These are phyloP conservation scores for Castanea crenata DNA, from an alignment of 306 rosid genomes.

Conservation along the genomic window DNA sequence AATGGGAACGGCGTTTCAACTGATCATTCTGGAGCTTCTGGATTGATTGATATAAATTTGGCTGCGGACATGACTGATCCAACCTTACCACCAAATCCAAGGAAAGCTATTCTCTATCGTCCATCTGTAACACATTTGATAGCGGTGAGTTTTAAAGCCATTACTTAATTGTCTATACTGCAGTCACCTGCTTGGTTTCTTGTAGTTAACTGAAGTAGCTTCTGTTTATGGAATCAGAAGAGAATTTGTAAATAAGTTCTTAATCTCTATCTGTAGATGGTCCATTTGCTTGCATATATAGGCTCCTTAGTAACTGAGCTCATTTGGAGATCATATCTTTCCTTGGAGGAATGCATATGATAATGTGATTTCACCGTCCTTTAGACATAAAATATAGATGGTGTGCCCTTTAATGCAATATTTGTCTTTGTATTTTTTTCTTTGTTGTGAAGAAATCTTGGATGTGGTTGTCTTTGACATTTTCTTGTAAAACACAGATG, in stretches of 20 bases:
- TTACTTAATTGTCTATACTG: background rate
- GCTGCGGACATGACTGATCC: slow-evolving; percentile 90
- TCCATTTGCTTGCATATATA: slow-evolving; percentile 6
- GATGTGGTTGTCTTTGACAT: background rate
- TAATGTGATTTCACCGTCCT: slow-evolving; percentile 16
- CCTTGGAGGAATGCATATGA: background rate
- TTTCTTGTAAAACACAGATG: background rate
- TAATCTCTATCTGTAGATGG: background rate
- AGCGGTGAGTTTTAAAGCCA: slow-evolving; percentile 65
- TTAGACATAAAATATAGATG: background rate
- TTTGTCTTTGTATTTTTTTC: background rate
- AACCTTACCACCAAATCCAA: slow-evolving; percentile 77
- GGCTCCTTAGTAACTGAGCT: slow-evolving; percentile 1
- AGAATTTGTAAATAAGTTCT: background rate
- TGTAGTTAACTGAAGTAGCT: background rate
- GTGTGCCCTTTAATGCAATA: background rate
- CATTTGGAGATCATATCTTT: slow-evolving; percentile 1
- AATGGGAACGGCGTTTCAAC: slow-evolving; percentile 58
- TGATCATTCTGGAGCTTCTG: slow-evolving; percentile 90
- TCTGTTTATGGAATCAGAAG: background rate
- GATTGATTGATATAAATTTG: slow-evolving; percentile 78
- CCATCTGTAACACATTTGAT: slow-evolving; percentile 89
- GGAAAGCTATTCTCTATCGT: slow-evolving; percentile 86
- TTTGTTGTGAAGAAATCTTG: background rate
- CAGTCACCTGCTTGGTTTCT: background rate